Percentiles rank a stretch among this genome's conserved stretches.
phyloP scores from a whole-genome alignment of 331 rosid genomes.

The Malus hybrid region DNA sequence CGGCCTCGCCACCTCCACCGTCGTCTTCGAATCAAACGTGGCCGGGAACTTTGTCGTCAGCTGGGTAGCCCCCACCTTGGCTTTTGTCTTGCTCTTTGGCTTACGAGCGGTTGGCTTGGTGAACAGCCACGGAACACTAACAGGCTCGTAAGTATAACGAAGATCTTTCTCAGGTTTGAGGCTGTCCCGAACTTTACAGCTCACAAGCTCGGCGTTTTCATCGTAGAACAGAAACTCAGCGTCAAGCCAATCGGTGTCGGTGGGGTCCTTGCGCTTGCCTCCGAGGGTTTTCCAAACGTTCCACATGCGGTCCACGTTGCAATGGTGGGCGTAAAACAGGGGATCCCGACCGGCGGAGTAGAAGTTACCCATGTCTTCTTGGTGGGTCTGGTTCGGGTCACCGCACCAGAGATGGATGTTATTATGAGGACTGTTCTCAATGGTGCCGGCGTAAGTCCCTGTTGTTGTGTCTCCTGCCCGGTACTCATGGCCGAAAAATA shows the following conservation, averaged over 20 bases:
- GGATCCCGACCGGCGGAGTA: slow-evolving; percentile 81
- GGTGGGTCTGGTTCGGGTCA: background rate
- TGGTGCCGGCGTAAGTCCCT: background rate
- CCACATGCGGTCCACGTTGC: slow-evolving; percentile 80
- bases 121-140: slow-evolving; percentile 44
- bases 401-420: slow-evolving; percentile 6
- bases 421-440: slow-evolving; percentile 9
- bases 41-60: slow-evolving; percentile 25
- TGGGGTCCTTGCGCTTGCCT: slow-evolving; percentile 31
- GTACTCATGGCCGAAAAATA: slow-evolving; percentile 6
- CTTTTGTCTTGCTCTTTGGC: slow-evolving; percentile 17
- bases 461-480: background rate
- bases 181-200: slow-evolving; percentile 56
- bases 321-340: slow-evolving; percentile 56
- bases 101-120: slow-evolving; percentile 47
- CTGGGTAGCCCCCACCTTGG: background rate
- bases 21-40: slow-evolving; percentile 15
- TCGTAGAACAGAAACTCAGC: slow-evolving; percentile 62
- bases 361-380: slow-evolving; percentile 25
- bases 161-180: slow-evolving; percentile 32
- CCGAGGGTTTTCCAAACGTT: slow-evolving; percentile 10
- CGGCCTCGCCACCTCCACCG: slow-evolving; percentile 41
- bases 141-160: slow-evolving; percentile 47
- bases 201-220: slow-evolving; percentile 53
- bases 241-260: slow-evolving; percentile 47